Conservation (phyloP, 495 filamentous ascomycete species). For the Pyronema domesticum region DNA sequence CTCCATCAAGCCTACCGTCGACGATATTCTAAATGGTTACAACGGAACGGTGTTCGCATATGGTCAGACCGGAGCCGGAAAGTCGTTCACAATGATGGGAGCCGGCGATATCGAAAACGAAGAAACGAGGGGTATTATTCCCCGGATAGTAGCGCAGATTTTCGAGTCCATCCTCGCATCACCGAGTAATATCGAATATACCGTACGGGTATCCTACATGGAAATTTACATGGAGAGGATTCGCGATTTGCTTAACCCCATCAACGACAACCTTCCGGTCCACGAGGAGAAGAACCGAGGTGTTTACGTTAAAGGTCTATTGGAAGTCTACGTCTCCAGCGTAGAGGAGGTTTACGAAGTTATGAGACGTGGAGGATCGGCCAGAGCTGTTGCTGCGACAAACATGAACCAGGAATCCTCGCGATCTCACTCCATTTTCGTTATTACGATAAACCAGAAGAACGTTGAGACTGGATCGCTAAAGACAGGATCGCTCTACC, state of each 20-base stretch:
- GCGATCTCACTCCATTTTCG: slow-evolving; percentile 95
- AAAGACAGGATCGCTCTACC: slow-evolving; percentile 88
- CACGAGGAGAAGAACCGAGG: slow-evolving; percentile 94
- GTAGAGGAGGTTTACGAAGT: slow-evolving; percentile 94
- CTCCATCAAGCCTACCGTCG: slow-evolving; percentile 87
- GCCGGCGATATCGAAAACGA: slow-evolving; percentile 89
- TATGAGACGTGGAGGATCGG: slow-evolving; percentile 77
- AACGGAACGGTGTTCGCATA: slow-evolving; percentile 99
- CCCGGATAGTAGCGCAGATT: slow-evolving; percentile 93
- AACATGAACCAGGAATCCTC: slow-evolving; percentile 99
- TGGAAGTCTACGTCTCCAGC: slow-evolving; percentile 90
- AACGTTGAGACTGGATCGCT: slow-evolving; percentile 92
- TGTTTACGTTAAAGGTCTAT: slow-evolving; percentile 89
- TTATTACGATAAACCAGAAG: slow-evolving; percentile 93
- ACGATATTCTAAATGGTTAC: slow-evolving; percentile 96
- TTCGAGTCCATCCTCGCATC: slow-evolving; percentile 84
- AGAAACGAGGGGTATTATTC: slow-evolving; percentile 77
- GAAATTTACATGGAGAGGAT: slow-evolving; percentile 99
- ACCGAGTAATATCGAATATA: slow-evolving; percentile 91
- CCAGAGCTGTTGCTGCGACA: slow-evolving; percentile 87
- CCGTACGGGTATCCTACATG: slow-evolving; percentile 95
- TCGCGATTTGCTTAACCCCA: slow-evolving; percentile 74
- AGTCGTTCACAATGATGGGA: slow-evolving; percentile 96
- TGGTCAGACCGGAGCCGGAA: slow-evolving; percentile 94
- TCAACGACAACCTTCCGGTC: slow-evolving; percentile 88